phyloP scores from a whole-genome alignment of 2,329 filamentous ascomycete genomes.

The Venturia carpophila region DNA sequence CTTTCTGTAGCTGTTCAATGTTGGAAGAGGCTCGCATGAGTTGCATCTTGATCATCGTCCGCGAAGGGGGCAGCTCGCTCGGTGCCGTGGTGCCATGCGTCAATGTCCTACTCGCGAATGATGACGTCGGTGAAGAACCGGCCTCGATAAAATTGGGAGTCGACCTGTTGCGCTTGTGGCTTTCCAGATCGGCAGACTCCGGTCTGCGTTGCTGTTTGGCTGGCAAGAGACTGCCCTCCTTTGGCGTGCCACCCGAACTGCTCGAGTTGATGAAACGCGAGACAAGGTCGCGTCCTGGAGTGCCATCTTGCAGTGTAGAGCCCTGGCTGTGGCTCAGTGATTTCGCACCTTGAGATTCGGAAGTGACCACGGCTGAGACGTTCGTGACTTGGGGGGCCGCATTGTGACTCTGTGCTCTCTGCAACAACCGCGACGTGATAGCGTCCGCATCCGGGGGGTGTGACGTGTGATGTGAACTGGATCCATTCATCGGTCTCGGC shows the following conservation, averaged over 20 bases:
- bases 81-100: constrained; percentile 30
- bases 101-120: constrained; percentile 10
- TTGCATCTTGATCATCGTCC: constrained; percentile 69
- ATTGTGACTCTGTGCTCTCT: constrained; percentile 54
- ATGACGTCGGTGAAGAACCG: constrained; percentile 22
- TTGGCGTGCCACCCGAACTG: constrained; percentile 34
- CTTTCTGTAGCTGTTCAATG: constrained; percentile 51
- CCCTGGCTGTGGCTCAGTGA: constrained; percentile 32
- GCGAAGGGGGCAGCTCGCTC: constrained; percentile 41
- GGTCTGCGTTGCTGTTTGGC: constrained; percentile 17
- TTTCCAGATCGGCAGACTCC: constrained; percentile 23
- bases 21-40: constrained; percentile 65
- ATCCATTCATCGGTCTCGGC: constrained; percentile 25
- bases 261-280: constrained; percentile 36
- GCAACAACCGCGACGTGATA: constrained; percentile 59
- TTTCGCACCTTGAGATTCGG: constrained; percentile 29
- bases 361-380: constrained; percentile 47
- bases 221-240: constrained; percentile 32
- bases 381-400: constrained; percentile 58
- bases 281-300: constrained; percentile 35
- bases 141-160: constrained; percentile 30
- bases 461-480: constrained; percentile 29
- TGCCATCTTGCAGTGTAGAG: constrained; percentile 35
- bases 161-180: constrained; percentile 32
- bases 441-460: constrained; percentile 51